phyloP scores from a whole-genome alignment of 1,284 basidiomycete genomes.

The Acaromyces ingoldii region DNA sequence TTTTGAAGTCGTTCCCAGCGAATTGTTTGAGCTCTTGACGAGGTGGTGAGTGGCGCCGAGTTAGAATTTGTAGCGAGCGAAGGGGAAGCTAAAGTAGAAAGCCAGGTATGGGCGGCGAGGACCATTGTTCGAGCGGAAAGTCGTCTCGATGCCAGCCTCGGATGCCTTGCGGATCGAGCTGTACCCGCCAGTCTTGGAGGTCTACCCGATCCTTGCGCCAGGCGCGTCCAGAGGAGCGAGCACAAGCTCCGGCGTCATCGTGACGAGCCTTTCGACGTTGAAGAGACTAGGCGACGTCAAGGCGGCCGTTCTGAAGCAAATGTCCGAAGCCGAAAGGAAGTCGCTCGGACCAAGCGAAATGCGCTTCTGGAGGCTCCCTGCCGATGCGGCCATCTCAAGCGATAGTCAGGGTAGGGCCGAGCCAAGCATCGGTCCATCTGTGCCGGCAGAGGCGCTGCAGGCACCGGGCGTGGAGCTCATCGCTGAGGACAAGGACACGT shows the following conservation, averaged over 20 bases:
- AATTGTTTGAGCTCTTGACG: too few species aligned
- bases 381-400: neutral
- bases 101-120: neutral
- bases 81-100: neutral
- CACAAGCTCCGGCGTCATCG: neutral
- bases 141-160: neutral
- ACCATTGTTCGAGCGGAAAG: conserved; percentile 2
- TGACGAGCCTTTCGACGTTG: neutral
- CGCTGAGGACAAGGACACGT: conserved; percentile 23
- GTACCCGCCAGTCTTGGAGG: neutral
- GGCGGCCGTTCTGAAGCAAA: neutral
- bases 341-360: neutral
- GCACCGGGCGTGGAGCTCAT: conserved; percentile 34
- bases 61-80: too few species aligned
- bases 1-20: too few species aligned
- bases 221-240: neutral
- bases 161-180: conserved; percentile 3
- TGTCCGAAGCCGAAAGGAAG: neutral
- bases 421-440: neutral
- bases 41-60: too few species aligned
- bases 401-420: neutral
- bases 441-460: neutral
- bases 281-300: conserved; percentile 1
- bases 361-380: conserved; percentile 5
- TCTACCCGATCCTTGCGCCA: neutral